A percentile compares a stretch with the other conserved stretches of the same genome.
These are phyloP conservation scores for Adansonia grandidieri DNA, from an alignment of 441 rosid species.

Conservation along the genomic window DNA sequence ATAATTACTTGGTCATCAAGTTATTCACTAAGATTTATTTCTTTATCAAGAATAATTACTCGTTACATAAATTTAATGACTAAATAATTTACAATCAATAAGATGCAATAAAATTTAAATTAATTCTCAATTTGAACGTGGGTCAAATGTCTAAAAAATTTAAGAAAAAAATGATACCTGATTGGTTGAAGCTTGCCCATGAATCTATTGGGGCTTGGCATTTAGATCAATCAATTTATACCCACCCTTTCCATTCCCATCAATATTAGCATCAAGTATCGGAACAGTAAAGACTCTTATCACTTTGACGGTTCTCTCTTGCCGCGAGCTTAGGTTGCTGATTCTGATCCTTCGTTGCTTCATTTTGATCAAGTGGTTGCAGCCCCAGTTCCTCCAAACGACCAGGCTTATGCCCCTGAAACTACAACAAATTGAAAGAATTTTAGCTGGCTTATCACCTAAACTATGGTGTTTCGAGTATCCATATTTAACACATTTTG, in stretches of 20 bases:
- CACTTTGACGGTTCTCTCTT: slow-evolving; percentile 54
- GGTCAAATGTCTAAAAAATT: too few species aligned
- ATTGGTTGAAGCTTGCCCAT: slow-evolving; percentile 52
- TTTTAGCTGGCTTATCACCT: background rate
- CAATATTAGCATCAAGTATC: too few species aligned
- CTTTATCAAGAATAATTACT: too few species aligned
- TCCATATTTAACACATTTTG: too few species aligned
- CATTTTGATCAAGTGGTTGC: slow-evolving; percentile 41
- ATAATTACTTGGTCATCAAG: too few species aligned
- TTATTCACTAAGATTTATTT: too few species aligned
- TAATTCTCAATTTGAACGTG: too few species aligned
- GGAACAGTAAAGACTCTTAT: slow-evolving; percentile 4
- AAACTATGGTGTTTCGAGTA: too few species aligned
- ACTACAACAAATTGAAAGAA: slow-evolving; percentile 43
- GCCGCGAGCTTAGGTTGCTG: slow-evolving; percentile 34
- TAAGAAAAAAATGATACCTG: slow-evolving; percentile 43
- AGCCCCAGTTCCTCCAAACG: slow-evolving; percentile 45
- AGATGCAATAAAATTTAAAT: too few species aligned
- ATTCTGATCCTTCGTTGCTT: slow-evolving; percentile 46
- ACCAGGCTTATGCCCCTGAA: slow-evolving; percentile 72
- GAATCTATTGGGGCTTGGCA: slow-evolving; percentile 57
- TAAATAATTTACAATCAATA: too few species aligned
- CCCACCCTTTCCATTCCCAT: too few species aligned
- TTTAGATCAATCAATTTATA: slow-evolving; percentile 49
- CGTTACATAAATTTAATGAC: too few species aligned